phyloP scores from a whole-genome alignment of 1,284 basidiomycete species.

The Apiotrichum laibachii region DNA sequence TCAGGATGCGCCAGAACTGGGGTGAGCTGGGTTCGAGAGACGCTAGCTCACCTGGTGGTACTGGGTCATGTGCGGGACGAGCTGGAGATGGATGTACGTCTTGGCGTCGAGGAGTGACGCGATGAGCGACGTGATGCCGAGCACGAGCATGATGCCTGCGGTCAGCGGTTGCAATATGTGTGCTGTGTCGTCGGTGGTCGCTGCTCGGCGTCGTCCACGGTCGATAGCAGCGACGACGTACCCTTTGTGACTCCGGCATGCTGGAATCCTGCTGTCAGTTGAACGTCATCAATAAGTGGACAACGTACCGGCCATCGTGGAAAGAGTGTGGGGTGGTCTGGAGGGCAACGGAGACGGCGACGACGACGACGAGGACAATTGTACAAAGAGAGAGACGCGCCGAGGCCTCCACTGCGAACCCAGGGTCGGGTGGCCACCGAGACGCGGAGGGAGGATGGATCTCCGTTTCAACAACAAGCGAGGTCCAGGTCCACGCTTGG shows the following conservation, averaged over 20 bases:
- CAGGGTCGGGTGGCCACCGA: too few relatives aligned
- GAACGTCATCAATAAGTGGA: background rate
- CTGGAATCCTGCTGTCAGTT: slow-evolving; percentile 36
- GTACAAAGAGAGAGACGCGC: too few relatives aligned
- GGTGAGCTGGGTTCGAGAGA: background rate
- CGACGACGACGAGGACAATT: too few relatives aligned
- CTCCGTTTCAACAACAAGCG: too few relatives aligned
- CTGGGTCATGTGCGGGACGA: slow-evolving; percentile 48
- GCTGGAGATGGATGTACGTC: slow-evolving; percentile 78
- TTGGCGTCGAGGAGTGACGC: slow-evolving; percentile 78
- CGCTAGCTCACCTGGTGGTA: slow-evolving; percentile 49
- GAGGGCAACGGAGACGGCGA: too few relatives aligned
- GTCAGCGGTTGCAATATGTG: background rate
- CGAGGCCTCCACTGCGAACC: too few relatives aligned
- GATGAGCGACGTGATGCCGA: slow-evolving; percentile 66
- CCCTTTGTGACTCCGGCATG: slow-evolving; percentile 47
- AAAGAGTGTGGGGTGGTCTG: too few relatives aligned
- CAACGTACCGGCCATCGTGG: background rate
- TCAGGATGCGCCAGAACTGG: slow-evolving; percentile 78
- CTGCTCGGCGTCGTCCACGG: background rate
- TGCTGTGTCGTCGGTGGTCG: too few relatives aligned
- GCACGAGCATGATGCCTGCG: slow-evolving; percentile 69
- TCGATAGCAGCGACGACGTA: slow-evolving; percentile 1
- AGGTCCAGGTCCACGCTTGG: too few relatives aligned
- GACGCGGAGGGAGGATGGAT: too few relatives aligned